Evolutionary conservation across 371 early-diverging fungal genomes (phyloP).

Genomic region (Nematocida sp.): DNA sequence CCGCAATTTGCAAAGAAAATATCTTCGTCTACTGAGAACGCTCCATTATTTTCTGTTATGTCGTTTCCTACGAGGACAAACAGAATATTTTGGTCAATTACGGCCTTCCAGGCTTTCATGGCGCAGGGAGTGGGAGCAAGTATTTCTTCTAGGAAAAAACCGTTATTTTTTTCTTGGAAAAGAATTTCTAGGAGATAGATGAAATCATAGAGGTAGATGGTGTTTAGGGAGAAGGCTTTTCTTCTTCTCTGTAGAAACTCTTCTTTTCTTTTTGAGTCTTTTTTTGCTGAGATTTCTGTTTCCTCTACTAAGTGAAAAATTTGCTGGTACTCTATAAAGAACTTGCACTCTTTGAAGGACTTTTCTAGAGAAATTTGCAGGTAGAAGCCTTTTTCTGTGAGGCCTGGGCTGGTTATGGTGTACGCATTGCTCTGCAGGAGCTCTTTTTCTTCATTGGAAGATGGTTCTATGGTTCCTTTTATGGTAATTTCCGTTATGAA

Average conservation of each 20-base stretch:
- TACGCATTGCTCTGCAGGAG: background rate
- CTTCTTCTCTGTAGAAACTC: background rate
- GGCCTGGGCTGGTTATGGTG: background rate
- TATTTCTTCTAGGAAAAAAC: background rate
- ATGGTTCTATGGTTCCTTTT: background rate
- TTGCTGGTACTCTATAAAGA: background rate
- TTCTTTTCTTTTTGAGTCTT: background rate
- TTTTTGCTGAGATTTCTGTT: background rate
- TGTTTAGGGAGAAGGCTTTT: conserved; percentile 20
- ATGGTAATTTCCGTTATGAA: background rate
- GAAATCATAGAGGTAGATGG: conserved; percentile 32
- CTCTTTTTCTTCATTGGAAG: background rate
- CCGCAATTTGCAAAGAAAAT: conserved; percentile 81
- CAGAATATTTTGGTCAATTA: background rate
- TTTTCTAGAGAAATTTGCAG: background rate
- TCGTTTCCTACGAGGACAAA: conserved; percentile 78
- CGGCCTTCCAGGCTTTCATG: conserved; percentile 74
- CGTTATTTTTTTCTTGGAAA: conserved; percentile 9
- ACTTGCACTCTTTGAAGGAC: conserved; percentile 21
- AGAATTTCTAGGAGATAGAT: conserved; percentile 7
- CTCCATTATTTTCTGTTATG: conserved; percentile 87
- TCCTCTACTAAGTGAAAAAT: conserved; percentile 14
- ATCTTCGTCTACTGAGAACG: conserved; percentile 89
- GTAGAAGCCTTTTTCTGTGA: background rate
- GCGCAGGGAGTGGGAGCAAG: background rate